A percentile compares a stretch with the other conserved stretches of the same genome.
These are phyloP conservation scores for Gentiana straminea DNA, from an alignment of 257 asterid species.

Conservation along the genomic window DNA sequence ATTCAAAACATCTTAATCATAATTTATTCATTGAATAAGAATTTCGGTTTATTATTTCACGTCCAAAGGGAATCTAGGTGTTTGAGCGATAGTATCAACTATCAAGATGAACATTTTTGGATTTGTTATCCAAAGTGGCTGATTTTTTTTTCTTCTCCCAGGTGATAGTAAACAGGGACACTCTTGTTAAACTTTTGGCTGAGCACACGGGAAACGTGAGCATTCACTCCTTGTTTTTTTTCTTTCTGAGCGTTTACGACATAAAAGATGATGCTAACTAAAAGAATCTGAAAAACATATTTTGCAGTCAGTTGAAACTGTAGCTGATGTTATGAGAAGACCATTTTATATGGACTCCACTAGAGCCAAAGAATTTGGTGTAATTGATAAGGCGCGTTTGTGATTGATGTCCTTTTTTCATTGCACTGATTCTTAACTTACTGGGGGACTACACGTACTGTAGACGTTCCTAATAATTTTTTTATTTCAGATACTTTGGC, in stretches of 20 bases:
- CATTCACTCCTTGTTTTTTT: conserved; percentile 12
- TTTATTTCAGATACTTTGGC: conserved; percentile 62
- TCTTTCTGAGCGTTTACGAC: background rate
- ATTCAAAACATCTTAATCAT: too few relatives aligned
- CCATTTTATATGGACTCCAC: conserved; percentile 68
- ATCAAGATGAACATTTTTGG: too few relatives aligned
- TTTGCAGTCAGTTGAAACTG: conserved; percentile 59
- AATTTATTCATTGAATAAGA: too few relatives aligned
- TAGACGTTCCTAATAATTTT: too few relatives aligned
- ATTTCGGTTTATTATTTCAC: too few relatives aligned
- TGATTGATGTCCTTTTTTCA: conserved; percentile 2
- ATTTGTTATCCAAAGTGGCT: conserved; percentile 3
- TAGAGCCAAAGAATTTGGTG: conserved; percentile 78
- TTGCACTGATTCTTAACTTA: background rate
- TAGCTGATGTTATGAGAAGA: conserved; percentile 54
- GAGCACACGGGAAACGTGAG: conserved; percentile 91
- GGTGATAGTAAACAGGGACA: conserved; percentile 65
- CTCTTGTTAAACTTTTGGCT: conserved; percentile 60
- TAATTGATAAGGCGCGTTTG: conserved; percentile 61
- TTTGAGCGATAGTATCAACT: too few relatives aligned
- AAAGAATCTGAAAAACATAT: conserved; percentile 7
- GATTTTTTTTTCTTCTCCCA: conserved; percentile 27
- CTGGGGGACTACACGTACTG: too few relatives aligned
- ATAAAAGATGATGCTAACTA: conserved; percentile 4
- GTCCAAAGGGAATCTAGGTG: too few relatives aligned